Base-by-base conservation (phyloP, 208 protist genomes). In the Leishmania major region DNA sequence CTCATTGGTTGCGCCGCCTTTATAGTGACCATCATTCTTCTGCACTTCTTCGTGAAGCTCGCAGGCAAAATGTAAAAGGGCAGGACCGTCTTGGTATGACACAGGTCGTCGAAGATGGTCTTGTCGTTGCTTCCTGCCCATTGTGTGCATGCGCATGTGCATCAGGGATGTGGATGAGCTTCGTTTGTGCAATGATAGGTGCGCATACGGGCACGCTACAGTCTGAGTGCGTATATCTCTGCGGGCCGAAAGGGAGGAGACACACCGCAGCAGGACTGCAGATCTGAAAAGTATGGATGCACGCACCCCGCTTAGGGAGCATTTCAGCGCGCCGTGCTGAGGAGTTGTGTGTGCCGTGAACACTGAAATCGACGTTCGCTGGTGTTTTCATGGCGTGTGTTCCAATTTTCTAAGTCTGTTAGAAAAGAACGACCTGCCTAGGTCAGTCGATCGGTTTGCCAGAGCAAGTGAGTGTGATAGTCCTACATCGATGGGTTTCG, bases 31-130 rank as follows among this genome's bases (percentile, higher is more conserved):
- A 91, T 97, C n/a, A 96, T 97, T 87, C 83, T 97, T 35, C 86
- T 96, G 11, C 93, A 97, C 84, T 97, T 97, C 88, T 96, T 95
- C 77, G 84, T 92, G 47, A 97, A 97, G 87, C 69, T 97, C 35
- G 78, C 81, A 53, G 87, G 81, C 25, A 90, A 89, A 82, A 45
- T 81, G 35, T 77, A 77, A 77, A 60, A 59, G 35, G 2, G n/a
- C 2, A 19, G 77, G 47, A 4, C 28, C 40, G 51, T 43, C 35
- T 51, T 43, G 67, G 59, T 35, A 59, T 78, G 64, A 84, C 59
- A 59, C 7, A 35, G 43, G 3, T 25, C 45, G 22, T 53, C 15
- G 28, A 49, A 43, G 43, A 49, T 35, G 47, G 25, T 78, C 57
- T 69, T 66, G 28, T 40, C 40, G 78, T 79, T 51, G 17, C 59